Conservation (phyloP, 176 grass and related monocot genomes). For the Melocanna baccifera region DNA sequence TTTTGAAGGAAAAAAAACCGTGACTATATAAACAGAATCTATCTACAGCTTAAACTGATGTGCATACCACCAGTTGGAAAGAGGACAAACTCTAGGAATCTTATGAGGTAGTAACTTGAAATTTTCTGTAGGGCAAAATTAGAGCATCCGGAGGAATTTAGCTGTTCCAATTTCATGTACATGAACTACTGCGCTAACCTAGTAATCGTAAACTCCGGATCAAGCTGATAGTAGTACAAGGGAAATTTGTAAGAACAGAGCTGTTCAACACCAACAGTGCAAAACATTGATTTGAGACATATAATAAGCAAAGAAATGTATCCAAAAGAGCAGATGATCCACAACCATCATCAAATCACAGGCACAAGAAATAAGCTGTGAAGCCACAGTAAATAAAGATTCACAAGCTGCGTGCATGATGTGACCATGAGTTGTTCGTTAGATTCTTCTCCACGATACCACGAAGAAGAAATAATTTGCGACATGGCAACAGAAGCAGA, state of each 20-base stretch:
- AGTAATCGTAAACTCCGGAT: background rate
- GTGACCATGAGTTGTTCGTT: slow-evolving; percentile 48
- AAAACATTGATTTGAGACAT: slow-evolving; percentile 33
- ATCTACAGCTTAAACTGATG: slow-evolving; percentile 21
- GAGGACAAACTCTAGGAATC: slow-evolving; percentile 47
- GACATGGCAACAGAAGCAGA: background rate
- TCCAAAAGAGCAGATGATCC: slow-evolving; percentile 27
- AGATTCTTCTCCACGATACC: slow-evolving; percentile 40
- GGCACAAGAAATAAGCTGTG: slow-evolving; percentile 55
- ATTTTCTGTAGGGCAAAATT: background rate
- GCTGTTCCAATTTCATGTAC: slow-evolving; percentile 20
- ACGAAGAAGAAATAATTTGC: slow-evolving; percentile 33
- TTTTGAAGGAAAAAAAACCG: background rate
- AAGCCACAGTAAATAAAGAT: slow-evolving; percentile 34
- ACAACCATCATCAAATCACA: slow-evolving; percentile 42
- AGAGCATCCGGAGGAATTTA: background rate
- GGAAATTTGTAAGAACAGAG: background rate
- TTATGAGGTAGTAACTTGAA: slow-evolving; percentile 23
- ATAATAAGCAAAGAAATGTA: slow-evolving; percentile 40
- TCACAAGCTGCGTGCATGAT: slow-evolving; percentile 36
- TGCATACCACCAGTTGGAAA: slow-evolving; percentile 27
- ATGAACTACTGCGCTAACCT: background rate
- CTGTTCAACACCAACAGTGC: slow-evolving; percentile 14
- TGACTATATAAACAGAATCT: slow-evolving; percentile 31
- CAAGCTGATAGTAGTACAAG: background rate